These are phyloP conservation scores for Gnaphalium uliginosum DNA, from an alignment of 129 eudicot species.

Conservation along the genomic window DNA sequence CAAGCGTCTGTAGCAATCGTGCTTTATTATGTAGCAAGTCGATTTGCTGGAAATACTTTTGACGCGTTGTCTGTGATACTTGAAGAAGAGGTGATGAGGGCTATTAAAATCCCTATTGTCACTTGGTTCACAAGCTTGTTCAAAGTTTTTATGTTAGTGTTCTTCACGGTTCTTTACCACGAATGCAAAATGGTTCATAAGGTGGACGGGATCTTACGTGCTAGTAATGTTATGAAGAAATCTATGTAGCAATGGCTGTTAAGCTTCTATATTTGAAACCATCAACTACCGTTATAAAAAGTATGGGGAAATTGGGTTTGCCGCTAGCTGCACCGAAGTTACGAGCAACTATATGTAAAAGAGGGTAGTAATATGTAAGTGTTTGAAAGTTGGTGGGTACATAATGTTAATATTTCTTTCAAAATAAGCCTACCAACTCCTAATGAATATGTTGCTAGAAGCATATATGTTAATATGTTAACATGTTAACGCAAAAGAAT, in stretches of 20 bases:
- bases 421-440: too few relatives aligned
- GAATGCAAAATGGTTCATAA: constrained; percentile 15
- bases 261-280: neutral
- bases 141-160: constrained; percentile 28
- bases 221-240: constrained; percentile 6
- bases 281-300: too few relatives aligned
- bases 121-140: constrained; percentile 21
- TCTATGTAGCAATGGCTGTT: neutral
- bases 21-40: constrained; percentile 15
- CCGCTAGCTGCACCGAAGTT: too few relatives aligned
- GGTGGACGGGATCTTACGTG: neutral
- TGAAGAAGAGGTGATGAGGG: constrained; percentile 19
- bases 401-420: too few relatives aligned
- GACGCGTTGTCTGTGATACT: neutral
- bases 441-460: too few relatives aligned
- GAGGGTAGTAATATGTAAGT: too few relatives aligned
- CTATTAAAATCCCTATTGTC: neutral
- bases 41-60: neutral
- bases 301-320: too few relatives aligned
- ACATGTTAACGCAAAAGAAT: too few relatives aligned
- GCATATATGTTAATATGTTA: too few relatives aligned
- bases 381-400: too few relatives aligned
- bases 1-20: constrained; percentile 18
- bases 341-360: too few relatives aligned
- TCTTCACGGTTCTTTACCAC: constrained; percentile 30